Evolutionary conservation across 345 rosid genomes (phyloP).

Genomic region (Ricinus communis): DNA sequence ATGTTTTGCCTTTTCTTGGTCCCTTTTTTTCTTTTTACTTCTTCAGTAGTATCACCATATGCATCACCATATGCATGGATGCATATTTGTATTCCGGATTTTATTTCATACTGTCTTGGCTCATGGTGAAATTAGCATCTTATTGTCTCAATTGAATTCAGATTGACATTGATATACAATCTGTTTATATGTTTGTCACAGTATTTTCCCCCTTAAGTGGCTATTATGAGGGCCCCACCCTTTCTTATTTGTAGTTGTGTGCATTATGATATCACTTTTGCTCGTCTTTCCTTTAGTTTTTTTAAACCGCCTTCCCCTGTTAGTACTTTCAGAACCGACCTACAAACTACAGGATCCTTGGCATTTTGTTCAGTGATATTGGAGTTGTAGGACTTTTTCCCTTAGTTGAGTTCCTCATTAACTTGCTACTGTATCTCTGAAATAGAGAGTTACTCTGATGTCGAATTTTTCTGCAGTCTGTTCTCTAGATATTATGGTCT

Average conservation of each 20-base stretch:
- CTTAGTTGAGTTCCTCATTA: neutral
- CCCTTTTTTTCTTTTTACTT: neutral
- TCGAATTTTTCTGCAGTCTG: neutral
- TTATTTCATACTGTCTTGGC: neutral
- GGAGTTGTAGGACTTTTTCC: neutral
- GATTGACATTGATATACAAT: neutral
- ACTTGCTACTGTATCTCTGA: neutral
- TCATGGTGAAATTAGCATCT: neutral
- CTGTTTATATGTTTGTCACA: neutral
- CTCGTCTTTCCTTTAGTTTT: neutral
- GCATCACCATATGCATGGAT: neutral
- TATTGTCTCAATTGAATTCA: neutral
- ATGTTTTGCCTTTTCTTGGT: neutral
- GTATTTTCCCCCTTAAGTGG: neutral
- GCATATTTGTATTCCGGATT: neutral
- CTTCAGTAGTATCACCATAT: neutral
- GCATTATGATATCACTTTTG: neutral
- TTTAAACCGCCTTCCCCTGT: no score
- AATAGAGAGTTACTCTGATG: neutral
- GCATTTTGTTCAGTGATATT: neutral
- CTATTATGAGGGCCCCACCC: neutral
- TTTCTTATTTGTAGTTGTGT: neutral
- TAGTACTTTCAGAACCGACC: no score
- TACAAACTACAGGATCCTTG: neutral
- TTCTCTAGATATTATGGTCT: neutral